These are phyloP conservation scores for Lactifluus echinatus DNA, from an alignment of 768 basidiomycete species.

Conservation along the genomic window DNA sequence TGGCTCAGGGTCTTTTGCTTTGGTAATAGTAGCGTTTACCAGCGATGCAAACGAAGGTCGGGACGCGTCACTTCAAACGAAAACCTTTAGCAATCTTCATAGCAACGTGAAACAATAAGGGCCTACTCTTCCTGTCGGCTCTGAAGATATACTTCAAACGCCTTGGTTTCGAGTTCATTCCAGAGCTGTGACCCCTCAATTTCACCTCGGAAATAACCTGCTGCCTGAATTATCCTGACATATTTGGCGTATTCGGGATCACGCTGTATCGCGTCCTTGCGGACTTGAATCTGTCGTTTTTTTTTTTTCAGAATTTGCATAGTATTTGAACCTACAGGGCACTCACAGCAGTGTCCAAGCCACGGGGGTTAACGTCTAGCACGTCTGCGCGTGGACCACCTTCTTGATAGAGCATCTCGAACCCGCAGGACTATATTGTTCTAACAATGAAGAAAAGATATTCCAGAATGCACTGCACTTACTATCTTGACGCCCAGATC, in stretches of 20 bases:
- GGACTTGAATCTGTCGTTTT: constrained; percentile 46
- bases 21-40: constrained; percentile 55
- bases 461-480: constrained; percentile 18
- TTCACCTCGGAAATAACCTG: constrained; percentile 75
- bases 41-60: constrained; percentile 69
- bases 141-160: constrained; percentile 55
- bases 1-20: constrained; percentile 27
- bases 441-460: not conserved
- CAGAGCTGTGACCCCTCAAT: constrained; percentile 69
- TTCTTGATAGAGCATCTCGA: constrained; percentile 94
- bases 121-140: constrained; percentile 61
- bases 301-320: not conserved
- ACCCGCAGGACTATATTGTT: constrained; percentile 69
- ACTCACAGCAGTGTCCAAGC: constrained; percentile 41
- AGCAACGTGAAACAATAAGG: not conserved
- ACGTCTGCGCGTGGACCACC: constrained; percentile 49
- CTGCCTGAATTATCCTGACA: constrained; percentile 50
- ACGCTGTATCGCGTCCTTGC: constrained; percentile 57
- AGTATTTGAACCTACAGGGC: not conserved
- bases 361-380: constrained; percentile 31
- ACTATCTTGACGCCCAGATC: constrained; percentile 94
- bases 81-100: not conserved
- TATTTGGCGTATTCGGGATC: constrained; percentile 65
- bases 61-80: constrained; percentile 38
- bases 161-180: constrained; percentile 64